Evolutionary conservation across 2,329 filamentous ascomycete genomes (phyloP), one percentile per base, ranked within the genome.

Genomic region (Hyphodiscus sp.): DNA sequence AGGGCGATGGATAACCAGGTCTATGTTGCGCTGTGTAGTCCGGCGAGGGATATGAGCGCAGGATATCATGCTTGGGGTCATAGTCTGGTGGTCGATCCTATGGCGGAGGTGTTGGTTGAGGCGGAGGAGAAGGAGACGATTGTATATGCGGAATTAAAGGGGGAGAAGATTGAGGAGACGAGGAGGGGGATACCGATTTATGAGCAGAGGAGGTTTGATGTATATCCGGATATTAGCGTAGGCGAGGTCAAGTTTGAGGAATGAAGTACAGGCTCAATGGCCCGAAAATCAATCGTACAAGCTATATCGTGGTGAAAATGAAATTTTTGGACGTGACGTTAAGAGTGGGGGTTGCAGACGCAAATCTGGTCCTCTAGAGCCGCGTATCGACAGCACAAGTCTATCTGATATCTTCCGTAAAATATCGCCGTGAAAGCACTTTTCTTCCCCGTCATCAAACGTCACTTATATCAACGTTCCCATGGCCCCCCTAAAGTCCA

Each of bases 1-100:
- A 78, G 94, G 58, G 94, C 92, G 5, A 79, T 95, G 63, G 92
- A 99, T 67, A 97, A 97, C 68, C 91, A 99, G 76, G 75, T 95
- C 10, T 97, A 95, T 70, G 91, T 97, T 13, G 94, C 85, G 33
- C 73, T 99, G 69, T 99, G 94, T 74, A 94, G 88, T 68, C 94
- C 94, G 0, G 91, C 92, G 30, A 78, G 92, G 56, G 90, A 95
- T 70, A 77, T 84, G 76, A 67, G 70, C 43, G 89, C 89, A 0
- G 77, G 78, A 6, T 99, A 99, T 69, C 84, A 91, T 66, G 92
- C 94, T 1, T 99, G 85, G 80, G 94, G 94, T 0, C 94, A 99
- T 70, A 95, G 86, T 63, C 76, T 96, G 76, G 77, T 97, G 51
- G 85, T 87, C 7, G 89, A 96, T 68, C 92, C 94, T 1, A 88